These are phyloP conservation scores for Blastomyces emzantsi DNA, from an alignment of 2,329 filamentous ascomycete species.

Conservation along the genomic window DNA sequence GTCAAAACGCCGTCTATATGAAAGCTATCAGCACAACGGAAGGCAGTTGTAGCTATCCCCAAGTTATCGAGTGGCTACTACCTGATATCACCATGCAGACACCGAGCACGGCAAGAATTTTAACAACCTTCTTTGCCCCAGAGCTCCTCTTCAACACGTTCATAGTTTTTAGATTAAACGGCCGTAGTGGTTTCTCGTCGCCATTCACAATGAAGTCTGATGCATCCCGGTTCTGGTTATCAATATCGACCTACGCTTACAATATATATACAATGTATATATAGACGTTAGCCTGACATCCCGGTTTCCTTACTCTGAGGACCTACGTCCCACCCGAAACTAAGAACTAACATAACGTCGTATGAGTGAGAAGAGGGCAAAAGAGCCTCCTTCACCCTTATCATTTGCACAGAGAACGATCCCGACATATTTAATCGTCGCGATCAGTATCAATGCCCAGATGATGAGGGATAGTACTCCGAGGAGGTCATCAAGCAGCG, in stretches of 20 bases:
- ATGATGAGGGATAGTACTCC: conserved; percentile 48
- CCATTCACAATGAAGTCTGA: conserved; percentile 40
- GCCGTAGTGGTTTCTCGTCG: conserved; percentile 37
- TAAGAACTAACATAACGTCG: conserved; percentile 39
- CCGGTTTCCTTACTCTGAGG: background rate
- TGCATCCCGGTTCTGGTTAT: conserved; percentile 41
- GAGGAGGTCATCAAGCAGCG: conserved; percentile 40
- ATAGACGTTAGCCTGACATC: conserved; percentile 5
- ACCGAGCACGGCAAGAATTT: conserved; percentile 36
- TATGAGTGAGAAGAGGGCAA: conserved; percentile 46
- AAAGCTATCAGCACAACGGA: background rate
- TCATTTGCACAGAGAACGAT: conserved; percentile 48
- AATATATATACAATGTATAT: background rate
- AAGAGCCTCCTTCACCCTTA: conserved; percentile 51
- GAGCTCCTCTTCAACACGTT: conserved; percentile 41
- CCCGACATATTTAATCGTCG: conserved; percentile 49
- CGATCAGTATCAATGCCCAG: conserved; percentile 49
- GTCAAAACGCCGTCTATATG: conserved; percentile 44
- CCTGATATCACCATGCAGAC: conserved; percentile 46
- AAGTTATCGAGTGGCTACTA: conserved; percentile 14
- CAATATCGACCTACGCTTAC: conserved; percentile 39
- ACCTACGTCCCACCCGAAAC: background rate
- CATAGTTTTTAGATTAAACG: conserved; percentile 36
- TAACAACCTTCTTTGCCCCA: conserved; percentile 40
- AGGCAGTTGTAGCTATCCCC: no score